phyloP scores from a whole-genome alignment of 176 grass and related monocot genomes.

The Neostapfia colusana region DNA sequence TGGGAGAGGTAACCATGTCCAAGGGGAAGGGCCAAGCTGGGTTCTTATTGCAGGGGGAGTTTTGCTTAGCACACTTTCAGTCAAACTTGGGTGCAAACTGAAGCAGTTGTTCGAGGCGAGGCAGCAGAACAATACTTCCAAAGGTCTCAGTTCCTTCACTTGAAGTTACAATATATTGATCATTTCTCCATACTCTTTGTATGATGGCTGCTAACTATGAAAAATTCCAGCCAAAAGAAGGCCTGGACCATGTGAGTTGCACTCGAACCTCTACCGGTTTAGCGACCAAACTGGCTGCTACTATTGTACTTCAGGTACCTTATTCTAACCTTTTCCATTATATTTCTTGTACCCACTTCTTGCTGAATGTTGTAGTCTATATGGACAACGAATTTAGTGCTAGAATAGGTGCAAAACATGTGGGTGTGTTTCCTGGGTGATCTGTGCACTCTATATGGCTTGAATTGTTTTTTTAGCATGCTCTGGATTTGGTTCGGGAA shows the following conservation, averaged over 20 bases:
- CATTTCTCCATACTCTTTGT: constrained; percentile 3
- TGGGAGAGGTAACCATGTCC: constrained; percentile 50
- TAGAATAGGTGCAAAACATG: not conserved
- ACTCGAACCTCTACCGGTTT: constrained; percentile 67
- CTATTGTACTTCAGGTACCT: constrained; percentile 67
- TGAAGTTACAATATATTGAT: constrained; percentile 18
- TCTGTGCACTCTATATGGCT: not conserved
- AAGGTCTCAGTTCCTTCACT: constrained; percentile 55
- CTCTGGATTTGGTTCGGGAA: not conserved
- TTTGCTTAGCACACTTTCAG: constrained; percentile 77
- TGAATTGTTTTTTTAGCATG: no score
- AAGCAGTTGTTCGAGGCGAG: constrained; percentile 75
- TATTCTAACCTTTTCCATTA: constrained; percentile 20
- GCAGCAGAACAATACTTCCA: constrained; percentile 47
- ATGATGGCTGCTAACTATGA: not conserved
- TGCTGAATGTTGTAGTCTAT: not conserved
- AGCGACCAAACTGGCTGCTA: constrained; percentile 56
- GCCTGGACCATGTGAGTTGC: constrained; percentile 54
- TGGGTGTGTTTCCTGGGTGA: not conserved
- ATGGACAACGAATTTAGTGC: not conserved
- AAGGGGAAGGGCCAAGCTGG: constrained; percentile 87
- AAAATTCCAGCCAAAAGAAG: constrained; percentile 61
- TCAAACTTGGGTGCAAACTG: constrained; percentile 83
- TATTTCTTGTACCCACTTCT: constrained; percentile 9
- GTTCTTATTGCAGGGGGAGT: constrained; percentile 77